Evolutionary conservation across 192 early-diverging fungal species (phyloP).

Genomic region (Chytriomyces hyalinus): DNA sequence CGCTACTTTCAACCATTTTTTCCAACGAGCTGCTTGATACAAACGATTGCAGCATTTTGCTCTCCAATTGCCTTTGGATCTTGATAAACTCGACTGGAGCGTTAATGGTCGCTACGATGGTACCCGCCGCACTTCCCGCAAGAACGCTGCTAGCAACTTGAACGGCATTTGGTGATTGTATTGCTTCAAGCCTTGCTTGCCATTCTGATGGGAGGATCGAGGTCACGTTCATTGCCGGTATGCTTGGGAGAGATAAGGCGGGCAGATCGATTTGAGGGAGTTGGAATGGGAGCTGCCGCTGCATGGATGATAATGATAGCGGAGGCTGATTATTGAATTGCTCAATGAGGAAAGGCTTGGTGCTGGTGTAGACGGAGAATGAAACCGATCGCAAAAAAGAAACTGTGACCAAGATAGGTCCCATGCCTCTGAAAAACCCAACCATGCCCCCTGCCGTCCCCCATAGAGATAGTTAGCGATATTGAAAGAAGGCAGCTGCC

Average conservation of each 20-base stretch:
- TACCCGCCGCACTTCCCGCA: conserved; percentile 49
- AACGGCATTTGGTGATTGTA: conserved; percentile 15
- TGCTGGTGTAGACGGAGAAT: conserved; percentile 84
- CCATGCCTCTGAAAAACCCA: conserved; percentile 86
- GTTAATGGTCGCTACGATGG: conserved; percentile 50
- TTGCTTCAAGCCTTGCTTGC: not conserved
- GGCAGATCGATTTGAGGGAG: not conserved
- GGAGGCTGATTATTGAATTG: not conserved
- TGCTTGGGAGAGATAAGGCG: not conserved
- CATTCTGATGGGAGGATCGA: not conserved
- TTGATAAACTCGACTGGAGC: conserved; percentile 64
- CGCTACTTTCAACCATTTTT: conserved; percentile 29
- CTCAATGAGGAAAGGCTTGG: conserved; percentile 59
- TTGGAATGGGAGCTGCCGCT: not conserved
- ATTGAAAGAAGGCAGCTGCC: not conserved
- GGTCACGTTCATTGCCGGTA: not conserved
- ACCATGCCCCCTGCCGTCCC: conserved; percentile 57
- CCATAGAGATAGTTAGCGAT: not conserved
- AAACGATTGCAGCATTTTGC: conserved; percentile 17
- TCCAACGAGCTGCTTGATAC: conserved; percentile 14
- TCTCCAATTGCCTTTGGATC: conserved; percentile 50
- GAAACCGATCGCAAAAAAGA: conserved; percentile 89
- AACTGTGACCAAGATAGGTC: conserved; percentile 82
- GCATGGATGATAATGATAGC: not conserved
- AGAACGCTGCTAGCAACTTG: conserved; percentile 18